A percentile compares a stretch with the other conserved stretches of the same genome.
phyloP scores from a whole-genome alignment of 73 alveolate genomes.

The Paraurostyla sp. region DNA sequence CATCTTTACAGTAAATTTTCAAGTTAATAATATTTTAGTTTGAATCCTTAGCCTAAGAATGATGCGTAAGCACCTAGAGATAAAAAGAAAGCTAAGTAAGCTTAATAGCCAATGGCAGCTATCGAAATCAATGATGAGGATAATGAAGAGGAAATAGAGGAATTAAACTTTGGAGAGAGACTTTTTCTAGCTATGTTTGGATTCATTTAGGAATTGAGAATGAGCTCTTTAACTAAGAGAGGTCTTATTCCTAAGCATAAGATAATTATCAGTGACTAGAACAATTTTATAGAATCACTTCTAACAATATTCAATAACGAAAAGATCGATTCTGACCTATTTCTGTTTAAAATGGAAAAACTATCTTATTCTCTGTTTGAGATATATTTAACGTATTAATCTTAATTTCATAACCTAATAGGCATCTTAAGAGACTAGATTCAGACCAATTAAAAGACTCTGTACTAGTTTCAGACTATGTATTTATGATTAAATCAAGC shows the following conservation, averaged over 20 bases:
- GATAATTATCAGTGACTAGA: no score
- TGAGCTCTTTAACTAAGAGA: not conserved
- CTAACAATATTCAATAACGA: slow-evolving; percentile 18
- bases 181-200: slow-evolving; percentile 35
- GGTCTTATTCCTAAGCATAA: no score
- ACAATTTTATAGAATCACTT: slow-evolving; percentile 36
- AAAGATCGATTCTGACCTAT: slow-evolving; percentile 4
- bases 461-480: not conserved
- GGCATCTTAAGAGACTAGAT: slow-evolving; percentile 2
- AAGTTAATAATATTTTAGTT: not conserved
- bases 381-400: slow-evolving; percentile 26
- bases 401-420: not conserved
- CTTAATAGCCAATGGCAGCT: not conserved
- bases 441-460: not conserved
- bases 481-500: slow-evolving; percentile 13
- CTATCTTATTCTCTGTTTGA: slow-evolving; percentile 25
- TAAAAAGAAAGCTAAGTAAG: not conserved
- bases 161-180: slow-evolving; percentile 21
- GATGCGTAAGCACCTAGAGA: not conserved
- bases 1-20: not conserved
- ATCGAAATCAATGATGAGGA: slow-evolving; percentile 34
- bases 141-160: slow-evolving; percentile 34
- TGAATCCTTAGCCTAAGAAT: not conserved
- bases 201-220: slow-evolving; percentile 1
- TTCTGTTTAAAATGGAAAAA: slow-evolving; percentile 39